Conservation (phyloP, 768 basidiomycete genomes). For the Leccinum variicolor region DNA sequence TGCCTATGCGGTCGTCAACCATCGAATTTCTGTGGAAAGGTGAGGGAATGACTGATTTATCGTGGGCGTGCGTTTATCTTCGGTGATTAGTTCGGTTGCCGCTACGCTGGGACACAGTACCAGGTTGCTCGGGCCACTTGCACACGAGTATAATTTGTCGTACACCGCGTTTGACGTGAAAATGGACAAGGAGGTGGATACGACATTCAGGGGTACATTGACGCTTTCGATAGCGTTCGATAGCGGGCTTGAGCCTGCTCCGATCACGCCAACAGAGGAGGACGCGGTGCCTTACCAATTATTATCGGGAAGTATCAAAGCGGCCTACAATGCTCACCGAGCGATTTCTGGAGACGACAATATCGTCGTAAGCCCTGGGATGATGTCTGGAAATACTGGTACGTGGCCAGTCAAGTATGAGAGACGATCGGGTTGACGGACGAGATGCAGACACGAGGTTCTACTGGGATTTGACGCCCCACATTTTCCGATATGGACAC, state of each 20-base stretch:
- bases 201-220: slow-evolving; percentile 42
- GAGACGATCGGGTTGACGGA: background rate
- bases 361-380: slow-evolving; percentile 46
- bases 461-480: slow-evolving; percentile 44
- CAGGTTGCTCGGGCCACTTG: slow-evolving; percentile 41
- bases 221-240: slow-evolving; percentile 47
- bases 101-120: slow-evolving; percentile 45
- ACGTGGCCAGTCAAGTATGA: background rate
- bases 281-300: slow-evolving; percentile 41
- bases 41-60: slow-evolving; percentile 14
- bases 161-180: slow-evolving; percentile 53
- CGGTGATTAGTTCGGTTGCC: slow-evolving; percentile 32
- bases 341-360: slow-evolving; percentile 30
- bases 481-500: slow-evolving; percentile 68
- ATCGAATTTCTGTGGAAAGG: slow-evolving; percentile 65
- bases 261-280: slow-evolving; percentile 46
- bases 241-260: slow-evolving; percentile 59
- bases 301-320: slow-evolving; percentile 63
- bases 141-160: slow-evolving; percentile 52
- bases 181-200: slow-evolving; percentile 31
- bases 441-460: slow-evolving; percentile 37
- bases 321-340: slow-evolving; percentile 53
- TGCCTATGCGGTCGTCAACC: slow-evolving; percentile 67
- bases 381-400: slow-evolving; percentile 57
- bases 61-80: background rate